These are phyloP conservation scores for Backusella parvicylindrica DNA, from an alignment of 192 early-diverging fungal genomes.

Conservation along the genomic window DNA sequence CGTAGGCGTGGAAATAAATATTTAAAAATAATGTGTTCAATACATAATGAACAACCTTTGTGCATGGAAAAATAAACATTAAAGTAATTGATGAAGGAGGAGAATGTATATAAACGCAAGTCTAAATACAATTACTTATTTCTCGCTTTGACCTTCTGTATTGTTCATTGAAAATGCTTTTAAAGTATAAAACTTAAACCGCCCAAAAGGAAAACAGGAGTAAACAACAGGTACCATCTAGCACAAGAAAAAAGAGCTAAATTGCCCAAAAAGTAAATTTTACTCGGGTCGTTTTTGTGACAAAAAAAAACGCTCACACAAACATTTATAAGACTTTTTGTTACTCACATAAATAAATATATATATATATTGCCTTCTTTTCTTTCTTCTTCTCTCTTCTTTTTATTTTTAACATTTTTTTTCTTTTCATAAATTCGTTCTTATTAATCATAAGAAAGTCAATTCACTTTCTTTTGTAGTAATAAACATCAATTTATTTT, in stretches of 20 bases:
- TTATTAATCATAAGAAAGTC: neutral
- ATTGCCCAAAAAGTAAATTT: constrained; percentile 4
- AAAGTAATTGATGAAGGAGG: neutral
- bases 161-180: neutral
- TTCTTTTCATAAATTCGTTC: neutral
- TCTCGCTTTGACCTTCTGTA: neutral
- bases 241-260: neutral
- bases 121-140: neutral
- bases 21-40: neutral
- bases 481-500: neutral
- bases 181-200: neutral
- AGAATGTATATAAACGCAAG: neutral
- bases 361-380: neutral
- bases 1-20: neutral
- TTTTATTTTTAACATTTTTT: neutral
- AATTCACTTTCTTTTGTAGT: neutral
- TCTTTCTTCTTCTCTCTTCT: neutral
- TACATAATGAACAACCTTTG: neutral
- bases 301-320: neutral
- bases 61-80: neutral
- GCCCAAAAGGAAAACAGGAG: neutral
- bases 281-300: constrained; percentile 1
- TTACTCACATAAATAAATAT: neutral
- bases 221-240: neutral
- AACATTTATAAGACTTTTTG: neutral